Evolutionary conservation across 768 basidiomycete genomes (phyloP).

Genomic region (Mrakia blollopis): DNA sequence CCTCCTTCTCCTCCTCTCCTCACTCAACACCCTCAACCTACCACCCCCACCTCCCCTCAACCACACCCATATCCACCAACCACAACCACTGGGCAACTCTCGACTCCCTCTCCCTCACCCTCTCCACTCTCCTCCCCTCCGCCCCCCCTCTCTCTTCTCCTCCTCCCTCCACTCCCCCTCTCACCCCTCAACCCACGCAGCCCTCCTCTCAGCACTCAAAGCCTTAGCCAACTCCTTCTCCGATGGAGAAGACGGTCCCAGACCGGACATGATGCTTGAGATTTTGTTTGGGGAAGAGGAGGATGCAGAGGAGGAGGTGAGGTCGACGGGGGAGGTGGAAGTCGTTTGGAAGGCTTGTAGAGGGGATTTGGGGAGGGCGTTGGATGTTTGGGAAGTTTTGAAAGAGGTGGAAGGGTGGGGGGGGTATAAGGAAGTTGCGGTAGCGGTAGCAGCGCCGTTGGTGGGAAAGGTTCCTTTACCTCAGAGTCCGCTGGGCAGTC

Average conservation of each 20-base stretch:
- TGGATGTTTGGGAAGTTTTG: constrained; percentile 25
- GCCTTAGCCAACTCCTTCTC: neutral
- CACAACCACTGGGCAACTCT: constrained; percentile 25
- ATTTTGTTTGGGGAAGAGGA: constrained; percentile 18
- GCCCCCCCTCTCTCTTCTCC: constrained; percentile 12
- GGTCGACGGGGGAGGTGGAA: neutral
- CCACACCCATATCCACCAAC: neutral
- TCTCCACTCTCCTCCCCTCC: constrained; percentile 8
- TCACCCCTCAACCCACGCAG: neutral
- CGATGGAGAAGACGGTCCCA: neutral
- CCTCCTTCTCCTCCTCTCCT: too few species aligned
- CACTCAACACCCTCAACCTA: neutral
- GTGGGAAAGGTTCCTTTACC: neutral
- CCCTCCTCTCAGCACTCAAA: constrained; percentile 17
- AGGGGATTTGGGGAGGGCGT: constrained; percentile 19
- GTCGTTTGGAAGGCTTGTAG: constrained; percentile 19
- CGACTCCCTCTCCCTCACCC: neutral
- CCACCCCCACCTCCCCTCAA: neutral
- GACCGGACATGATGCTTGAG: constrained; percentile 19
- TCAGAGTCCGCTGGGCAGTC: neutral
- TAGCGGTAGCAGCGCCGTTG: neutral
- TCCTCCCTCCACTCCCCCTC: constrained; percentile 21
- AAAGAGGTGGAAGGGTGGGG: constrained; percentile 13
- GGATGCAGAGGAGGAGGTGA: neutral
- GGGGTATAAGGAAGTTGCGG: neutral